These are phyloP conservation scores for Ascoidea asiatica DNA, from an alignment of 805 yeast species.

Conservation along the genomic window DNA sequence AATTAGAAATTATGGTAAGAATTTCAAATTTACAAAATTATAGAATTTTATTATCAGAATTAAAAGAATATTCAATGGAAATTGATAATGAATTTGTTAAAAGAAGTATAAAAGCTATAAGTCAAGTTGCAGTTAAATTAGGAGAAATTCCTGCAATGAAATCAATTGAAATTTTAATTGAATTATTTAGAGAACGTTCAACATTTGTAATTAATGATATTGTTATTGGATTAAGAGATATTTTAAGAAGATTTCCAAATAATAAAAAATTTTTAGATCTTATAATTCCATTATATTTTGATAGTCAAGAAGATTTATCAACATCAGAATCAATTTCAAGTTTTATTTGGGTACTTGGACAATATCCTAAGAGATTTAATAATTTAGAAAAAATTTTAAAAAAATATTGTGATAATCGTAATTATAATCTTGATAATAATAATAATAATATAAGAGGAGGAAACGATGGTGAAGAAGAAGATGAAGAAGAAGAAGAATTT, in stretches of 20 bases:
- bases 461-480: no score
- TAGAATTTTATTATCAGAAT: constrained; percentile 46
- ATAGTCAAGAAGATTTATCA: constrained; percentile 32
- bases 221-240: constrained; percentile 45
- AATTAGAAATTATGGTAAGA: constrained; percentile 61
- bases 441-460: no score
- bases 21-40: constrained; percentile 41
- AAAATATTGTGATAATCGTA: constrained; percentile 5
- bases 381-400: constrained; percentile 25
- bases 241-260: constrained; percentile 53
- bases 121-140: constrained; percentile 58
- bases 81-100: constrained; percentile 69
- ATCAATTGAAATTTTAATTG: constrained; percentile 47
- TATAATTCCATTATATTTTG: constrained; percentile 39
- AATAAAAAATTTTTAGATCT: constrained; percentile 32
- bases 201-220: constrained; percentile 50
- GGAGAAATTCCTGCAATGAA: constrained; percentile 34
- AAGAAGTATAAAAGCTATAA: constrained; percentile 52
- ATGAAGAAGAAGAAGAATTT: background rate
- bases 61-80: constrained; percentile 74
- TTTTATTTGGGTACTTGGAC: constrained; percentile 62
- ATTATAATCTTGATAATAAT: constrained; percentile 1
- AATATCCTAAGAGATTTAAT: constrained; percentile 49
- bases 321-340: constrained; percentile 35
- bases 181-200: constrained; percentile 46